phyloP scores from a whole-genome alignment of 495 filamentous ascomycete genomes.

The Glonium stellatum region DNA sequence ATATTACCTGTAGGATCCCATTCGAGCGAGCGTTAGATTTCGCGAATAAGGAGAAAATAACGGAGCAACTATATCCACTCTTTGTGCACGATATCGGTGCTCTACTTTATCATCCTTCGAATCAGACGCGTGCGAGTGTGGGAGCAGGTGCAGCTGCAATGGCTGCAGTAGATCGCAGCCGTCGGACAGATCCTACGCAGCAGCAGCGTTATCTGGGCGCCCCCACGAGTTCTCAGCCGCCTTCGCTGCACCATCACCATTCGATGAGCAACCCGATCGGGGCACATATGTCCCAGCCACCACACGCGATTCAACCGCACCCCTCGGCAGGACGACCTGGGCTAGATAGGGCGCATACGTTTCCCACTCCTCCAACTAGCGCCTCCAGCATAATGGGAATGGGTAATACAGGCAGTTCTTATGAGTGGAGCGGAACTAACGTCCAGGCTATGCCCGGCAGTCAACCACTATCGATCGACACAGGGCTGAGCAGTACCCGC shows the following conservation, averaged over 20 bases:
- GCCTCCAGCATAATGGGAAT: constrained; percentile 84
- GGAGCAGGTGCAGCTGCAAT: constrained; percentile 57
- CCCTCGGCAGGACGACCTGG: constrained; percentile 59
- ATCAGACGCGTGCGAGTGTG: constrained; percentile 59
- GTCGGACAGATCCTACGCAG: constrained; percentile 44
- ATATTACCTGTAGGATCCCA: constrained; percentile 69
- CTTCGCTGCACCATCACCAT: constrained; percentile 66
- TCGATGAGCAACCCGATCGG: constrained; percentile 65
- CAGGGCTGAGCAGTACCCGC: constrained; percentile 63
- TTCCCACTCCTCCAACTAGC: constrained; percentile 90
- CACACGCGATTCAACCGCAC: constrained; percentile 70
- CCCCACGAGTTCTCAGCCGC: constrained; percentile 46
- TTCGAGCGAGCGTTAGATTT: constrained; percentile 95
- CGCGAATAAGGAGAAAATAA: constrained; percentile 99
- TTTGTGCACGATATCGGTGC: constrained; percentile 98
- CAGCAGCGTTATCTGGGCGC: constrained; percentile 40
- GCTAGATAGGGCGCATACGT: constrained; percentile 77
- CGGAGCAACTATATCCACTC: constrained; percentile 85
- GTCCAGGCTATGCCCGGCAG: constrained; percentile 60
- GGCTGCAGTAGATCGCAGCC: constrained; percentile 74
- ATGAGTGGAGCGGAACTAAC: constrained; percentile 64
- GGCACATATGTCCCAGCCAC: constrained; percentile 55
- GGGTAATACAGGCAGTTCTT: constrained; percentile 63
- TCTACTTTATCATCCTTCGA: constrained; percentile 88
- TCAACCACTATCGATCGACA: constrained; percentile 81